Evolutionary conservation across 768 basidiomycete species (phyloP).

Genomic region (Boletus sp.): DNA sequence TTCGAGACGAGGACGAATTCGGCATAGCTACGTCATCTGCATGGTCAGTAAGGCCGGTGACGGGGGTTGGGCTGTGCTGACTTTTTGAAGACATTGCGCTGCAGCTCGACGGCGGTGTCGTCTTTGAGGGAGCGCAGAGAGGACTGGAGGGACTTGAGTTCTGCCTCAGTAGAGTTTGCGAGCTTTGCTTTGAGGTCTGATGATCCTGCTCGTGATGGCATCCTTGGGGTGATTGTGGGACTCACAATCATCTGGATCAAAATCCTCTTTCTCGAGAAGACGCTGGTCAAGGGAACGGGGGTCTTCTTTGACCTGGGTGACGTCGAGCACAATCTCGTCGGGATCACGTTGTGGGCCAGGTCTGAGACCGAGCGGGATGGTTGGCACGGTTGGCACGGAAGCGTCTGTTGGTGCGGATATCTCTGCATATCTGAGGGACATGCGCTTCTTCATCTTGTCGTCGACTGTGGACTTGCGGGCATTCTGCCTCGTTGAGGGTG

Average conservation of each 20-base stretch:
- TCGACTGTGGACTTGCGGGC: constrained; percentile 51
- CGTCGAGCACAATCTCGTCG: constrained; percentile 49
- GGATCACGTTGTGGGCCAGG: constrained; percentile 35
- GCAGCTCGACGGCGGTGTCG: constrained; percentile 75
- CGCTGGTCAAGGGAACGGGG: constrained; percentile 55
- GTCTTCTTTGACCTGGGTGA: constrained; percentile 47
- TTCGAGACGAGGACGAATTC: constrained; percentile 97
- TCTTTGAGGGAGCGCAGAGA: constrained; percentile 68
- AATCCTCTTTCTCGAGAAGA: constrained; percentile 70
- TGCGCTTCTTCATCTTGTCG: constrained; percentile 95
- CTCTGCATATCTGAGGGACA: constrained; percentile 92
- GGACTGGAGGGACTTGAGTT: constrained; percentile 71
- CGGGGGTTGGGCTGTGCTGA: constrained; percentile 27
- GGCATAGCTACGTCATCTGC: constrained; percentile 65
- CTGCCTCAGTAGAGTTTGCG: constrained; percentile 85
- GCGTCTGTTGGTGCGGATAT: constrained; percentile 67
- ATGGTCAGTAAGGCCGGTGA: constrained; percentile 8
- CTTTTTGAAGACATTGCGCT: constrained; percentile 96
- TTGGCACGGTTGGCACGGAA: constrained; percentile 55
- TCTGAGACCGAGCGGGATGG: constrained; percentile 39
- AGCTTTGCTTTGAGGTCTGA: constrained; percentile 78
- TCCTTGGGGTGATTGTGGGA: constrained; percentile 5
- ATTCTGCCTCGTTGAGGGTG: constrained; percentile 35
- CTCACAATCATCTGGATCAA: constrained; percentile 89
- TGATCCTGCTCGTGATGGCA: constrained; percentile 2